A percentile compares a stretch with the other conserved stretches of the same genome.
Evolutionary conservation across 176 grass and related monocot genomes (phyloP).

Genomic region (Carex parvula): DNA sequence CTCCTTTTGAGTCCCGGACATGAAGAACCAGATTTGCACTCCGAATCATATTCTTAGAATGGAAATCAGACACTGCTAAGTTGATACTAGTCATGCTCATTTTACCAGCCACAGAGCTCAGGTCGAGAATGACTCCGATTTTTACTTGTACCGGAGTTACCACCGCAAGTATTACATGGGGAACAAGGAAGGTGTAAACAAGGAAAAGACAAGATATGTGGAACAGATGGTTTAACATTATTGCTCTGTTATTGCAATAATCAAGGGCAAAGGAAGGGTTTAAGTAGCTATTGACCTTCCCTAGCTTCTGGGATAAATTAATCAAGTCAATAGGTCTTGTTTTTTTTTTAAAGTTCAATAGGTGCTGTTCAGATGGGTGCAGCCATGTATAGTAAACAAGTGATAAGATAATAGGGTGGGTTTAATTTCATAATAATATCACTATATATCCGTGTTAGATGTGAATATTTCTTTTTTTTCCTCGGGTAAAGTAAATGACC

Average conservation of each 20-base stretch:
- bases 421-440: background rate
- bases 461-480: no score
- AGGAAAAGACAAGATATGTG: background rate
- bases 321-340: background rate
- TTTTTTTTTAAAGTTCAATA: background rate
- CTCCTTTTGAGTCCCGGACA: conserved; percentile 9
- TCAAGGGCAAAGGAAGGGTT: background rate
- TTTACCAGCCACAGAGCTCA: conserved; percentile 9
- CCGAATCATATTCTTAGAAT: background rate
- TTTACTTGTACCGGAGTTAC: background rate
- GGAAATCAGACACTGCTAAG: conserved; percentile 12
- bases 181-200: background rate
- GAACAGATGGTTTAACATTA: background rate
- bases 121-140: conserved; percentile 1
- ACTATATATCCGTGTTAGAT: background rate
- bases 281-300: background rate
- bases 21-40: conserved; percentile 7
- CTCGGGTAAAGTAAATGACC: background rate
- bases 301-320: background rate
- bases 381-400: background rate
- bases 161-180: background rate
- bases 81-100: conserved; percentile 19
- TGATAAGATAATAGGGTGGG: background rate
- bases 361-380: background rate
- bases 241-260: background rate